These are phyloP conservation scores for Agapanthus africanus DNA, from an alignment of 106 monocot species.

Conservation along the genomic window DNA sequence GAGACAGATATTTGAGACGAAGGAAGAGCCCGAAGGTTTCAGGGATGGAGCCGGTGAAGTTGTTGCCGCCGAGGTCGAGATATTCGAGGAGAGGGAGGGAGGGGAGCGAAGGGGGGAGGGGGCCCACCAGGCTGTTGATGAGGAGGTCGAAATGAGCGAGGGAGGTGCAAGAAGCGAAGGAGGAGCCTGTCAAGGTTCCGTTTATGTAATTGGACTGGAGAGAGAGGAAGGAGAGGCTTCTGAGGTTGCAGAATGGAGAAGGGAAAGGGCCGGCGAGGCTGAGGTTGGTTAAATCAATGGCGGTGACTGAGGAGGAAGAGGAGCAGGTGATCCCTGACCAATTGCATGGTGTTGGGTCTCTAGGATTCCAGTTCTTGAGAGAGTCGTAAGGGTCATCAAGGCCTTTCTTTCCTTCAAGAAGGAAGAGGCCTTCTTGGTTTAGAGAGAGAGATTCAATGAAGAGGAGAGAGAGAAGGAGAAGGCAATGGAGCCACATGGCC, in stretches of 20 bases:
- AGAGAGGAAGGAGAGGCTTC: constrained; percentile 34
- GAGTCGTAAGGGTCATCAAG: constrained; percentile 20
- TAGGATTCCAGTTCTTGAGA: constrained; percentile 34
- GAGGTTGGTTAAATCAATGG: constrained; percentile 17
- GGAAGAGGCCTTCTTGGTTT: constrained; percentile 36
- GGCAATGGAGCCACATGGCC: not conserved
- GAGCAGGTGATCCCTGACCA: constrained; percentile 43
- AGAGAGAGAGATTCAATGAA: constrained; percentile 12
- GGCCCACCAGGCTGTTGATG: constrained; percentile 45
- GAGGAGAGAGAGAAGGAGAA: constrained; percentile 1
- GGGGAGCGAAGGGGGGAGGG: constrained; percentile 32
- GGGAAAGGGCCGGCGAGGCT: constrained; percentile 37
- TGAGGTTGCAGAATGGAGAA: constrained; percentile 45
- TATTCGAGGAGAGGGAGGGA: constrained; percentile 33
- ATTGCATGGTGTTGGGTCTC: constrained; percentile 36
- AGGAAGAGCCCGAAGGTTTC: constrained; percentile 34
- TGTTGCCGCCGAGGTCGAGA: constrained; percentile 48
- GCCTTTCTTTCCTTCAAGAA: constrained; percentile 26
- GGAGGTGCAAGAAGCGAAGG: constrained; percentile 28
- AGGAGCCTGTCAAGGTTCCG: constrained; percentile 28
- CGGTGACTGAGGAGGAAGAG: constrained; percentile 12
- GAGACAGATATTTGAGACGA: constrained; percentile 38
- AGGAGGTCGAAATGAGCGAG: constrained; percentile 56
- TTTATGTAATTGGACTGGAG: constrained; percentile 58
- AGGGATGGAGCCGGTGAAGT: constrained; percentile 64